These are phyloP conservation scores for Alternaria gansuensis DNA, from an alignment of 2,329 filamentous ascomycete species.

Conservation along the genomic window DNA sequence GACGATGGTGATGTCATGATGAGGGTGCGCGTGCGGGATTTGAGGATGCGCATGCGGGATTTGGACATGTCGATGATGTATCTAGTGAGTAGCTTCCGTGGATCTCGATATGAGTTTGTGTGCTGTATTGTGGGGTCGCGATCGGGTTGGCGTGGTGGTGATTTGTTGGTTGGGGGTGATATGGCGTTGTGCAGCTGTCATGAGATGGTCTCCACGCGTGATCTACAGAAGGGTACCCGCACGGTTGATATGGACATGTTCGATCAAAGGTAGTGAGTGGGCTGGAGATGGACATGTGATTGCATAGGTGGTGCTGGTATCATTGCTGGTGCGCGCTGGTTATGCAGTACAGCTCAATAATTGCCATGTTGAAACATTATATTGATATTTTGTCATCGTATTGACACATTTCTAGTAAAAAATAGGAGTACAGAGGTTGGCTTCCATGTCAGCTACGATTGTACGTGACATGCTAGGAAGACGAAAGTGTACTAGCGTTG, in stretches of 20 bases:
- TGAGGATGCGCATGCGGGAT: conserved; percentile 1
- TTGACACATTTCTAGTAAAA: not conserved
- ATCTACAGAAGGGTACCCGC: conserved; percentile 8
- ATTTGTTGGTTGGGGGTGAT: not conserved
- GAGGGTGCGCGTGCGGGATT: conserved; percentile 1
- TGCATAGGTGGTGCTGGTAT: conserved; percentile 1
- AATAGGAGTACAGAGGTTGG: not conserved
- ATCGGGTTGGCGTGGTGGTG: not conserved
- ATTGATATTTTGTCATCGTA: too few species aligned
- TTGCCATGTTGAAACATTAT: not conserved
- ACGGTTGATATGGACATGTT: conserved; percentile 4
- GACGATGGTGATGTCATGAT: conserved; percentile 33
- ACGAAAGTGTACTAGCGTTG: not conserved
- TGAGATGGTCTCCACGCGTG: not conserved
- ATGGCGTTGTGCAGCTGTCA: conserved; percentile 16
- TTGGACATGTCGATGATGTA: conserved; percentile 23
- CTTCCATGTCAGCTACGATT: not conserved
- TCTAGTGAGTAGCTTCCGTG: conserved; percentile 16
- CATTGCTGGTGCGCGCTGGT: not conserved
- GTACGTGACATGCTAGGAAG: not conserved
- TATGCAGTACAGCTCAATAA: not conserved
- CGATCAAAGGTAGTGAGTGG: not conserved
- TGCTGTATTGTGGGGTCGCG: not conserved
- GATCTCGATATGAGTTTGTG: conserved; percentile 5
- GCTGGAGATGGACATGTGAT: not conserved